These are phyloP conservation scores for Kurtzmaniella quercitrusa DNA, from an alignment of 1,139 yeast genomes.

Conservation along the genomic window DNA sequence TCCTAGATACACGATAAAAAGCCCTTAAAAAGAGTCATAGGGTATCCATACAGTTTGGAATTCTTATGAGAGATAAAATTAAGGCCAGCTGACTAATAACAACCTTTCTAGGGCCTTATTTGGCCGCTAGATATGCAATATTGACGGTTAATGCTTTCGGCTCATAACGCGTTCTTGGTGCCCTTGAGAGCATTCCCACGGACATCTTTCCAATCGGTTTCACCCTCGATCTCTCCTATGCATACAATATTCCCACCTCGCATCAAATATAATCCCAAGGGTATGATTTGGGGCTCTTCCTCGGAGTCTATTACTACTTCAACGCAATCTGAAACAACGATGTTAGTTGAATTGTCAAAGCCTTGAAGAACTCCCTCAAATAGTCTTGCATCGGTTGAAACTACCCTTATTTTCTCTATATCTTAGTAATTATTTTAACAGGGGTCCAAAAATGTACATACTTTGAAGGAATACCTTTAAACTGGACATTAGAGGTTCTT, in stretches of 20 bases:
- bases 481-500: constrained; percentile 26
- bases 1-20: too few species aligned
- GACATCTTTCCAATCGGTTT: constrained; percentile 54
- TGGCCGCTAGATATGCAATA: too few species aligned
- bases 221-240: constrained; percentile 59
- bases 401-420: constrained; percentile 57
- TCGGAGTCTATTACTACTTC: constrained; percentile 48
- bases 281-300: constrained; percentile 45
- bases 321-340: constrained; percentile 58
- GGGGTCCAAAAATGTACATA: constrained; percentile 21
- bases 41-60: too few species aligned
- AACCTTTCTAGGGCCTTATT: too few species aligned
- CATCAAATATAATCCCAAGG: constrained; percentile 61
- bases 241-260: constrained; percentile 84
- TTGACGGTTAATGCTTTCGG: too few species aligned
- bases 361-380: constrained; percentile 75
- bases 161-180: constrained; percentile 41
- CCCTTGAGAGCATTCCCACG: constrained; percentile 33
- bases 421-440: constrained; percentile 8
- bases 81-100: too few species aligned
- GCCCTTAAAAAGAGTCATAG: too few species aligned
- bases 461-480: constrained; percentile 35
- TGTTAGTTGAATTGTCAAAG: constrained; percentile 75
- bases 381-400: constrained; percentile 81
- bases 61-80: too few species aligned